Base-by-base conservation (phyloP, 495 filamentous ascomycete species). In the Immersiella caudata region DNA sequence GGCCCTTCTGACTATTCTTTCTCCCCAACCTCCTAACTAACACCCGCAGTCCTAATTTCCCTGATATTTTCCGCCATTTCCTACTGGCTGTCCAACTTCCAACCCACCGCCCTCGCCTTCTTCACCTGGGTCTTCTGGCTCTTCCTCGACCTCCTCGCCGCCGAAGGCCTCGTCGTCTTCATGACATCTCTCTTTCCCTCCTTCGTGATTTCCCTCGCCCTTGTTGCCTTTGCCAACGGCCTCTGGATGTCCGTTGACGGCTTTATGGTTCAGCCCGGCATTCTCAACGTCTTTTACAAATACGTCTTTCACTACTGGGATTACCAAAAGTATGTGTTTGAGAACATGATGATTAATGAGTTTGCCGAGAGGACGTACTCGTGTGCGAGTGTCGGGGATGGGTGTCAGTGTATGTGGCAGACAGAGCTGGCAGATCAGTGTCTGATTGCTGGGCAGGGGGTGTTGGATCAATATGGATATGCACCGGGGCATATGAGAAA, bases 271-370 rank as follows among this genome's bases (percentile, higher is more conserved):
- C 80, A 82, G 14, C 86, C 87, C 16, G 85, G 78, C 0, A 83
- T 89, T 8, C 78, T 95, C 54, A 95, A 95, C 73, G 85, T 86
- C 11, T 95, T 95, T 67, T 95, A 90, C 88, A 85, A 86, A 73
- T 95, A 94, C 74, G 90, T 91, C 0, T 93, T 93, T 70, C 87
- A 91, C 68, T 93, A 91, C 72, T 94, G 93, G 73, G 90, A 94
- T 71, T 93, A 93, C 72, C 90, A 93, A 79, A 82, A 86, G 21
- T 94, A 92, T 70, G 91, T 94, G 33, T 94, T 95, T 81, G 89
- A 93, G 68, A 92, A 91, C 20, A 93, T 95, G 92, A 92, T 95
- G 91, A 86, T 94, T 22, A 94, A 94, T 73, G 91, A 95, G 77
- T 93, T 95, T 72, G 77, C 75, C 0, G 46, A 86, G 16, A 76